Conservation (phyloP, 2,329 filamentous ascomycete species). For the Xylariomycetidae sp. region DNA sequence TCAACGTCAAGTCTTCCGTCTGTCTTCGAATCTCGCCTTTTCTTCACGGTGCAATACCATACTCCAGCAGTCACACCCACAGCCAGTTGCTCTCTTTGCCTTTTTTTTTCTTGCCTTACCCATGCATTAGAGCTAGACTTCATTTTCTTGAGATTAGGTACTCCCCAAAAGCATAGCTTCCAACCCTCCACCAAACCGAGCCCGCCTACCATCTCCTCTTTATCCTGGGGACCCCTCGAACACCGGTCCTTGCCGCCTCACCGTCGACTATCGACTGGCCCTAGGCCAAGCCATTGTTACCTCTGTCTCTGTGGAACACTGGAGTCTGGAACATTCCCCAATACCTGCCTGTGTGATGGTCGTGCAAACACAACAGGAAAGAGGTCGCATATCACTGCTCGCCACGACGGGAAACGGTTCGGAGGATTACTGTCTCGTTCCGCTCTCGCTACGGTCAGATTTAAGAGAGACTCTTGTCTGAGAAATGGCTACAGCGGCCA, state of each 20-base stretch:
- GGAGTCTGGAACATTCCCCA: conserved; percentile 7
- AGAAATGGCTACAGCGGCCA: conserved; percentile 26
- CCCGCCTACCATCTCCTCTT: too few species aligned
- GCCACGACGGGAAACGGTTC: conserved; percentile 7
- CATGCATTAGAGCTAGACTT: too few species aligned
- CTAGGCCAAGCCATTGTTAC: neutral
- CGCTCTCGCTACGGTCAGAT: conserved; percentile 5
- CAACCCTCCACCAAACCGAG: too few species aligned
- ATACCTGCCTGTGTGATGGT: conserved; percentile 16
- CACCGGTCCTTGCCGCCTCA: too few species aligned
- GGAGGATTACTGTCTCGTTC: conserved; percentile 8
- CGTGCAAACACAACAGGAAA: conserved; percentile 16
- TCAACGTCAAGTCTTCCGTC: neutral
- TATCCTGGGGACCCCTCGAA: too few species aligned
- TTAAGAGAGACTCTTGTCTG: too few species aligned
- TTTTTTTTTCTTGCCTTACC: too few species aligned
- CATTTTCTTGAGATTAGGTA: too few species aligned
- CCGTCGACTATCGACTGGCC: too few species aligned
- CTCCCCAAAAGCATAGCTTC: too few species aligned
- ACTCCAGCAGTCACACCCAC: neutral
- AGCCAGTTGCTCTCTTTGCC: too few species aligned
- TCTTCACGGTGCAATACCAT: neutral
- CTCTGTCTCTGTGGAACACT: conserved; percentile 17
- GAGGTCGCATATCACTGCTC: conserved; percentile 14
- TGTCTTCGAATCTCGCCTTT: neutral